These are phyloP conservation scores for Parsonsia alboflavescens DNA, from an alignment of 257 asterid species.

Conservation along the genomic window DNA sequence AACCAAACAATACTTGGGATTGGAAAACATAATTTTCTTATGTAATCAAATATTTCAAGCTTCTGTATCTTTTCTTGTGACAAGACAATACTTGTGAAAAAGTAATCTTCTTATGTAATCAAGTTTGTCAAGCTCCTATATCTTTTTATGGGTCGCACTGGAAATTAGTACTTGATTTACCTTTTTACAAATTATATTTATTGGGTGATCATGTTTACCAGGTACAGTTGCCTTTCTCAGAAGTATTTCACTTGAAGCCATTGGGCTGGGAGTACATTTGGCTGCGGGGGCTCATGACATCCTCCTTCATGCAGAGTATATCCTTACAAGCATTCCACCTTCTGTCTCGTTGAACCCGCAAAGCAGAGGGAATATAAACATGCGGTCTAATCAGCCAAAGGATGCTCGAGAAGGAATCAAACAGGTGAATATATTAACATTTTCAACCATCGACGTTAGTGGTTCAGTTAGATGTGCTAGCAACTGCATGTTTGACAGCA, in stretches of 20 bases:
- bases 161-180: not conserved
- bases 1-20: not conserved
- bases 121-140: not conserved
- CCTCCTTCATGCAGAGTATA: slow-evolving; percentile 88
- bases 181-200: not conserved
- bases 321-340: slow-evolving; percentile 78
- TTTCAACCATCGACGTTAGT: not conserved
- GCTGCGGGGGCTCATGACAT: slow-evolving; percentile 93
- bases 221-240: slow-evolving; percentile 87
- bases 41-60: not conserved
- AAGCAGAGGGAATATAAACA: slow-evolving; percentile 43
- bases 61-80: not conserved
- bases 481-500: not conserved
- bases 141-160: not conserved
- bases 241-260: slow-evolving; percentile 94
- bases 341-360: slow-evolving; percentile 66
- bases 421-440: slow-evolving; percentile 48
- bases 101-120: not conserved
- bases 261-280: slow-evolving; percentile 93
- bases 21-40: not conserved
- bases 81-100: not conserved
- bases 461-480: not conserved
- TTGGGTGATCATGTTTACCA: slow-evolving; percentile 25
- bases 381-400: slow-evolving; percentile 85
- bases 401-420: slow-evolving; percentile 93